phyloP scores from a whole-genome alignment of 208 protist species.

The Trypanosomatidae sp. region DNA sequence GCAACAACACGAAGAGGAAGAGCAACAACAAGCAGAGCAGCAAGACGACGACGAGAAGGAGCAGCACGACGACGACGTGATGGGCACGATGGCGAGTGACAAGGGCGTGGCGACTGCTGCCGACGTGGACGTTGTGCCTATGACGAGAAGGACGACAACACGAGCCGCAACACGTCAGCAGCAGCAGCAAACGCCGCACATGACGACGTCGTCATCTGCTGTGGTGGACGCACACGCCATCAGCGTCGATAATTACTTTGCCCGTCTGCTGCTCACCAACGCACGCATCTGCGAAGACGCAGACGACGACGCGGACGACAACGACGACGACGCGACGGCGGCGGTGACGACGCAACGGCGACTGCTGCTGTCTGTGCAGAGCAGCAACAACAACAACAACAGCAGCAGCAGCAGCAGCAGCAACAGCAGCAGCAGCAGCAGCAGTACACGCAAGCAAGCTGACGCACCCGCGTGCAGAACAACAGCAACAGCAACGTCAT shows the following conservation, averaged over 20 bases:
- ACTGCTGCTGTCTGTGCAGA: no score
- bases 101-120: no score
- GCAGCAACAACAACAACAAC: constrained; percentile 4
- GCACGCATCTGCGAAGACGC: constrained; percentile 1
- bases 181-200: neutral
- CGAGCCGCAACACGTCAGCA: neutral
- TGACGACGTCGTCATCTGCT: no score
- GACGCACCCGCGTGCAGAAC: neutral
- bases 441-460: neutral
- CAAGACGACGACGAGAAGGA: neutral
- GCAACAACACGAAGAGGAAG: constrained; percentile 1
- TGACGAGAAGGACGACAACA: neutral
- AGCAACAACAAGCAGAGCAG: neutral
- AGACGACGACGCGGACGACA: constrained; percentile 2
- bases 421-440: neutral
- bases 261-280: no score
- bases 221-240: no score
- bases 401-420: constrained; percentile 1
- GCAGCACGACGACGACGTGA: neutral
- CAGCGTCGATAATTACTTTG: no score
- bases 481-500: neutral
- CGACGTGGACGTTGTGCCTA: no score
- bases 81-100: no score
- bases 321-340: constrained; percentile 2
- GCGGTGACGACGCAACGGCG: no score